Base-by-base conservation (phyloP, 148 eudicot genomes). In the Amaranthus hypochondriacus region DNA sequence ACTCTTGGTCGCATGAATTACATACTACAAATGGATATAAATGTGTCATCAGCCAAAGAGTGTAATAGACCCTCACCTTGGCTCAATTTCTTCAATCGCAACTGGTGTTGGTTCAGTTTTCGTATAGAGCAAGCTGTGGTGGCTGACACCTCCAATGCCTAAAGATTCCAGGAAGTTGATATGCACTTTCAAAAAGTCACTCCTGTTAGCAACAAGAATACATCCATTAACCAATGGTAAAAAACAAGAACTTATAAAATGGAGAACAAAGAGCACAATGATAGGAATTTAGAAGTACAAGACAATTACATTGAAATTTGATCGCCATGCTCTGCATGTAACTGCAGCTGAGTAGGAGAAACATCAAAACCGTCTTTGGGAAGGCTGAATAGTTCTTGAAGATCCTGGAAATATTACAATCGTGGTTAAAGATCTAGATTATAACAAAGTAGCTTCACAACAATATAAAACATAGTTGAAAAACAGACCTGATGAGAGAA, bases 121-220 rank as follows among this genome's bases (percentile, higher is more conserved):
- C 49, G 99, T 90, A 80, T 90, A 96, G 42, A 96, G 95, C 86
- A 96, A 83, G 74, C 99, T 92, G 72, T 96, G 99, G 71, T 90
- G 83, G 81, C 99, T 92, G 62, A 96, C 96, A 63, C 99, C 97
- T 69, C 94, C 99, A 28, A 96, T 96, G 72, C 89, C 97, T 54
- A 87, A 83, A 55, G 91, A 84, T 72, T 90, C 92, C 72, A 96
- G 79, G 74, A 96, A 91, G 78, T 89, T 81, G 55, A 92, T 70
- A 66, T 96, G 97, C 48, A 60, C 77, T 75, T 85, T 86, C 74
- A 96, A 61, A 73, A 76, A 79, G 48, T 88, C 87, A 62, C 83
- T 89, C 99, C 99, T 93, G 72, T 77, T 28, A 80, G 62, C 12
- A 64, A 54, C 59, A 53, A 78, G 11, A 72, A 44, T 62, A 66